Evolutionary conservation across 1,284 basidiomycete species (phyloP), one percentile per base, ranked within the genome.

Genomic region (Malassezia equina): DNA sequence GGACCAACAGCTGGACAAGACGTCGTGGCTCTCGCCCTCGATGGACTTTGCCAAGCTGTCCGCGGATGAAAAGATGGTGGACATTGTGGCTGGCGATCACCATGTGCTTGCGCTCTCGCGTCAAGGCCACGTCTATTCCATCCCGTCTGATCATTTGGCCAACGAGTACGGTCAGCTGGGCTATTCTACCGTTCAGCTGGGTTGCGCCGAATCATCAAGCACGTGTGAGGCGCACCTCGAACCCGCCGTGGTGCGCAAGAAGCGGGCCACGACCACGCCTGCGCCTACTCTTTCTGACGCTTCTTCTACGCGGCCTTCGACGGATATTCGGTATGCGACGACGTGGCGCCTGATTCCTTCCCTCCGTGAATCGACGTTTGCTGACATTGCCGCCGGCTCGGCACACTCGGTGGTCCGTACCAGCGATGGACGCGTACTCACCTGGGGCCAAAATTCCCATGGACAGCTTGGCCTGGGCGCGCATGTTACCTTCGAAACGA

Each of bases 91-190:
- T 8, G 90, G 91, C 7, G 75, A 78, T 19, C 81, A 88, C 67
- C 91, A 96, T 72, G 77, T 95, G 7, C 81, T 95, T 15, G 89
- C 88, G 0, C 77, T 93, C 11, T 90, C 90, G 2, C 86, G 83
- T 24, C 78, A 81, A 42, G 90, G 90, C 1, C 82, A 88, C 47
- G 82, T 86, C 2, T 91, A 88, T 69, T 82, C 84, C 0, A 83
- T 88, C 58, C 86, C 90, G 0, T 79, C 88, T 43, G 82, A 82
- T 58, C 81, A 82, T 50, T 76, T 81, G 7, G 90, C 84, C n/a
- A 95, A 96, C 76, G 77, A 80, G 0, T 82, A 84, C 72, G 87
- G 88, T 1, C 91, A 95, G 75, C 82, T 95, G 11, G 90, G 89
- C 12, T 57, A 60, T 11, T 52, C 64, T 4, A 53, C 55, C 2